phyloP scores from a whole-genome alignment of 768 basidiomycete genomes.

The Harrya chromipes region DNA sequence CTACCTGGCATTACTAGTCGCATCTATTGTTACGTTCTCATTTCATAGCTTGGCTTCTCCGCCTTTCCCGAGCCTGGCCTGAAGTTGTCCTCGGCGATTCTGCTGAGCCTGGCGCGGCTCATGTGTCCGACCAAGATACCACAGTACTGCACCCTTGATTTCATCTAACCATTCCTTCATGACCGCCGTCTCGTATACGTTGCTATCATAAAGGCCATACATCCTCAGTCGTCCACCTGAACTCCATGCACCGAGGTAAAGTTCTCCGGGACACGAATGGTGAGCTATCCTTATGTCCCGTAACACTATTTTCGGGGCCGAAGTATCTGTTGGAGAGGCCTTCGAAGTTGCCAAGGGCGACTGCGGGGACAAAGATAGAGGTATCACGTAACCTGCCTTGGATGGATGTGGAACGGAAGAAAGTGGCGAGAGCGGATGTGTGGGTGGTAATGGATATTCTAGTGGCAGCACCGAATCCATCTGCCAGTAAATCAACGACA shows the following conservation, averaged over 20 bases:
- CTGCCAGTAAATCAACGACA: constrained; percentile 17
- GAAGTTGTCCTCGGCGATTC: too few relatives aligned
- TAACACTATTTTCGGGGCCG: neutral
- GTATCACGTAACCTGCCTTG: neutral
- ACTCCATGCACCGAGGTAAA: constrained; percentile 40
- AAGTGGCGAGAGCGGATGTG: constrained; percentile 13
- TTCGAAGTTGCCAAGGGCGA: neutral
- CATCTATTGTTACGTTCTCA: too few relatives aligned
- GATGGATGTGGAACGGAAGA: neutral
- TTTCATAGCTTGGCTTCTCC: too few relatives aligned
- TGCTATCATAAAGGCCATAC: constrained; percentile 38
- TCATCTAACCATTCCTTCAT: constrained; percentile 45
- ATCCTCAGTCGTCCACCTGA: constrained; percentile 32
- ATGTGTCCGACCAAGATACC: constrained; percentile 20
- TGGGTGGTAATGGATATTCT: constrained; percentile 30
- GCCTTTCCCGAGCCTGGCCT: too few relatives aligned
- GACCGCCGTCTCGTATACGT: constrained; percentile 37
- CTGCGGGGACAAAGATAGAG: too few relatives aligned
- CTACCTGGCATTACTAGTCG: too few relatives aligned
- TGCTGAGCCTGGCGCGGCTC: too few relatives aligned
- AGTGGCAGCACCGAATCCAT: too few relatives aligned
- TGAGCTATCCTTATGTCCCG: neutral
- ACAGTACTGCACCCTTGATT: constrained; percentile 29
- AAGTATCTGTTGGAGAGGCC: neutral
- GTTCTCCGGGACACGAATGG: neutral